Percentiles rank a stretch among this genome's conserved stretches.
Evolutionary conservation across 2,329 filamentous ascomycete species (phyloP).

Genomic region (Phyllachora maydis): DNA sequence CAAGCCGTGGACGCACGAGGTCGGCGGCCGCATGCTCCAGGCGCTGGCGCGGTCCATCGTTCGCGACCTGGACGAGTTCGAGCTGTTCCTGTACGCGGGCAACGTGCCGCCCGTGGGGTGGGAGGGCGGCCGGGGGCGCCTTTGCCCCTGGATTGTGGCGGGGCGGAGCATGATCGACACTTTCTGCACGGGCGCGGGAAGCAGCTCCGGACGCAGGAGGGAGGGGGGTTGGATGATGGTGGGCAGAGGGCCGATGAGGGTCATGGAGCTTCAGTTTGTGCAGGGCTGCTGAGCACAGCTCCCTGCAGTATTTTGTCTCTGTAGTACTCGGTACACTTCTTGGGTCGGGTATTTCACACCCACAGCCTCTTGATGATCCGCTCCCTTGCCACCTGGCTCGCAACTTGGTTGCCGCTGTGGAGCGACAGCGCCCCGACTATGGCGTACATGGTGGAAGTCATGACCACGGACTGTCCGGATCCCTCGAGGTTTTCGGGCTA

Average conservation of each 20-base stretch:
- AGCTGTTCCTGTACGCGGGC: constrained; percentile 11
- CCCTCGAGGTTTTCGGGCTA: constrained; percentile 43
- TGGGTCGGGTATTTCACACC: constrained; percentile 3
- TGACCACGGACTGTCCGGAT: constrained; percentile 56
- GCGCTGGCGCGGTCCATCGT: constrained; percentile 7
- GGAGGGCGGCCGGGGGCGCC: constrained; percentile 7
- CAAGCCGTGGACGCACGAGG: constrained; percentile 7
- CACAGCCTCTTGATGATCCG: constrained; percentile 38
- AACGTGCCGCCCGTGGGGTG: constrained; percentile 9
- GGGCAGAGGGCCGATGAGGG: constrained; percentile 7
- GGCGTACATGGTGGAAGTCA: constrained; percentile 62
- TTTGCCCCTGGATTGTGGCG: constrained; percentile 6
- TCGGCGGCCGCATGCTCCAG: constrained; percentile 7
- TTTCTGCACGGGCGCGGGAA: constrained; percentile 7
- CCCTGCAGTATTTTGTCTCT: background rate
- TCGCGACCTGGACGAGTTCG: constrained; percentile 9
- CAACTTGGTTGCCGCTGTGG: constrained; percentile 63
- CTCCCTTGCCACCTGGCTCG: constrained; percentile 55
- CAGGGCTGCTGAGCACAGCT: constrained; percentile 6
- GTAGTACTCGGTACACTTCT: constrained; percentile 5
- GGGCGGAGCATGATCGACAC: constrained; percentile 6
- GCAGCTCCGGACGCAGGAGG: constrained; percentile 6
- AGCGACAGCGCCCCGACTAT: constrained; percentile 80
- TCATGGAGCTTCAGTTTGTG: constrained; percentile 10
- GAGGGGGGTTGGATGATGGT: constrained; percentile 8